phyloP scores from a whole-genome alignment of 768 basidiomycete species.

The Saitozyma podzolica region DNA sequence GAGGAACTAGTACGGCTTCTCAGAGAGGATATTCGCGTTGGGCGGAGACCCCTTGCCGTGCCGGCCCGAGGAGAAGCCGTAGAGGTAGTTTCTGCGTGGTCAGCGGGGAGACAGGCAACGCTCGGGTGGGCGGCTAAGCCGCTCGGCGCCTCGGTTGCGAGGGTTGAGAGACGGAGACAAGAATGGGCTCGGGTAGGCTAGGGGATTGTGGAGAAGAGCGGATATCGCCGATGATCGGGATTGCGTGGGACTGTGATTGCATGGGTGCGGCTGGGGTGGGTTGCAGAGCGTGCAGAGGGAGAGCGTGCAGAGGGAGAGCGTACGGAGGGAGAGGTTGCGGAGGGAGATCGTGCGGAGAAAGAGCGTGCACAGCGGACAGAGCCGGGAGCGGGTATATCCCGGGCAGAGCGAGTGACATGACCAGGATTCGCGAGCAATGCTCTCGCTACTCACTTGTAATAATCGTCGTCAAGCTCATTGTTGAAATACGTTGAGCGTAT shows the following conservation, averaged over 20 bases:
- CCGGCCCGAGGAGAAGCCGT: conserved; percentile 44
- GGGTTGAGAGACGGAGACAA: too few relatives aligned
- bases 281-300: too few relatives aligned
- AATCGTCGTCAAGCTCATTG: conserved; percentile 75
- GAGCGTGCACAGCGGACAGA: not conserved
- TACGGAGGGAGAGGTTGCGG: too few relatives aligned
- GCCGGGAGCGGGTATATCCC: not conserved
- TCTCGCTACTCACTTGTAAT: conserved; percentile 45
- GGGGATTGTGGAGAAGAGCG: too few relatives aligned
- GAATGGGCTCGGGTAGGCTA: too few relatives aligned
- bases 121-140: not conserved
- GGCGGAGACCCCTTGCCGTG: conserved; percentile 32
- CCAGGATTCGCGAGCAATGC: not conserved
- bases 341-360: not conserved
- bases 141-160: too few relatives aligned
- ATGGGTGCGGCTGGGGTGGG: too few relatives aligned
- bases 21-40: conserved; percentile 4
- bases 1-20: conserved; percentile 25
- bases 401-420: not conserved
- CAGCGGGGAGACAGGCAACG: conserved; percentile 1
- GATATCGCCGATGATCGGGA: too few relatives aligned
- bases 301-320: not conserved
- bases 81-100: conserved; percentile 38
- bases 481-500: conserved; percentile 90
- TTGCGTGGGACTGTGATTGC: too few relatives aligned